Conservation (phyloP, 371 early-diverging fungal genomes). For the Rhizopus microsporus region DNA sequence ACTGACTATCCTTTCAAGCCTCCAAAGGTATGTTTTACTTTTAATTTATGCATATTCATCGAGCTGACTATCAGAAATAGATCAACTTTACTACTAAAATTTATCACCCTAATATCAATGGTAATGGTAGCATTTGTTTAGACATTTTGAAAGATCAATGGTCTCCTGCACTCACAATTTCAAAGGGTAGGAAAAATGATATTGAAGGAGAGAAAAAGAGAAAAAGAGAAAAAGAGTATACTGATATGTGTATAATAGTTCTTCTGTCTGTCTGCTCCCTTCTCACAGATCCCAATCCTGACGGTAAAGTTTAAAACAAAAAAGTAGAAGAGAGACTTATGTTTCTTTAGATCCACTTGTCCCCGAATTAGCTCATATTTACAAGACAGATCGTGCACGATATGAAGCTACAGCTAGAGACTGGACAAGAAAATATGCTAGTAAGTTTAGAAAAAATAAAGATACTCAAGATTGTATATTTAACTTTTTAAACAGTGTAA, state of each 20-base stretch:
- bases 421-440: slow-evolving; percentile 93
- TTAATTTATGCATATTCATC: not conserved
- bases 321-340: not conserved
- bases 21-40: slow-evolving; percentile 73
- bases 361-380: slow-evolving; percentile 96
- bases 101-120: slow-evolving; percentile 99
- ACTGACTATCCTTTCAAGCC: slow-evolving; percentile 99
- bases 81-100: slow-evolving; percentile 96
- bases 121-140: slow-evolving; percentile 97
- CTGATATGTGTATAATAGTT: slow-evolving; percentile 50
- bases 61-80: slow-evolving; percentile 28
- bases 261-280: slow-evolving; percentile 96
- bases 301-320: slow-evolving; percentile 37
- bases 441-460: slow-evolving; percentile 29
- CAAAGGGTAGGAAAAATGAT: slow-evolving; percentile 66
- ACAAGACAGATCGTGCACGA: slow-evolving; percentile 90
- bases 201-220: not conserved
- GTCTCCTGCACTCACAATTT: slow-evolving; percentile 99
- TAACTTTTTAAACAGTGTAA: slow-evolving; percentile 12
- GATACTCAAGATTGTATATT: not conserved
- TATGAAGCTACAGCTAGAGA: slow-evolving; percentile 91
- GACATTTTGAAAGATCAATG: slow-evolving; percentile 99
- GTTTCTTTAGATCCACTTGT: slow-evolving; percentile 77
- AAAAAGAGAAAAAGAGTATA: not conserved
- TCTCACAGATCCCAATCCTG: slow-evolving; percentile 98